Percentiles rank a stretch among this genome's conserved stretches.
Conservation (phyloP, 2,329 filamentous ascomycete genomes). For the Ceratocystis eucalypticola region DNA sequence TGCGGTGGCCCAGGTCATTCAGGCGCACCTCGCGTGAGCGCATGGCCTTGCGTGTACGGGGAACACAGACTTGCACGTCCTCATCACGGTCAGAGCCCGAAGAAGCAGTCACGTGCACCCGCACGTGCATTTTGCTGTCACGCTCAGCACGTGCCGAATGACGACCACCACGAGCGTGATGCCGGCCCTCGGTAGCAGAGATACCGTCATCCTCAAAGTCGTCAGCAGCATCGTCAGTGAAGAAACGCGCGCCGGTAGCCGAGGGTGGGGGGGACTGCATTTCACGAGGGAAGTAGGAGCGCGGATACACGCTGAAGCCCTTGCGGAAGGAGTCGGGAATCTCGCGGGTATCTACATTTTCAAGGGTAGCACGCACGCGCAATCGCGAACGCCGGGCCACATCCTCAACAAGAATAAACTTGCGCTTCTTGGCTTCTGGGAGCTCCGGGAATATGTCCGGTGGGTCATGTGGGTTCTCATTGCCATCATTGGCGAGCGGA, state of each 20-base stretch:
- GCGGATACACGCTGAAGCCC: constrained; percentile 76
- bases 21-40: constrained; percentile 75
- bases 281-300: constrained; percentile 82
- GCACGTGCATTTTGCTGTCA: constrained; percentile 34
- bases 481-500: constrained; percentile 20
- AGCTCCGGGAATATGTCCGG: constrained; percentile 73
- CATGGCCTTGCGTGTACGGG: constrained; percentile 54
- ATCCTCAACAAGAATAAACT: constrained; percentile 94
- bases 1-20: constrained; percentile 85
- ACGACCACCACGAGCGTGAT: constrained; percentile 28
- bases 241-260: constrained; percentile 61
- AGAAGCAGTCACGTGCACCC: constrained; percentile 54
- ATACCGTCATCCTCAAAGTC: constrained; percentile 39
- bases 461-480: constrained; percentile 43
- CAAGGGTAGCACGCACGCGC: constrained; percentile 82
- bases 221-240: constrained; percentile 52
- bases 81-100: constrained; percentile 22
- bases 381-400: constrained; percentile 66
- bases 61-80: constrained; percentile 61
- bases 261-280: constrained; percentile 77
- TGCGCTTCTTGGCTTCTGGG: constrained; percentile 80
- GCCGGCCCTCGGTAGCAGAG: constrained; percentile 30
- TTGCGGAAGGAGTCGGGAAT: constrained; percentile 93
- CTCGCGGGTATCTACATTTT: constrained; percentile 85
- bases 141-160: constrained; percentile 28